Conservation (phyloP, 2,329 filamentous ascomycete species). For the Chaetomiaceae sp. region DNA sequence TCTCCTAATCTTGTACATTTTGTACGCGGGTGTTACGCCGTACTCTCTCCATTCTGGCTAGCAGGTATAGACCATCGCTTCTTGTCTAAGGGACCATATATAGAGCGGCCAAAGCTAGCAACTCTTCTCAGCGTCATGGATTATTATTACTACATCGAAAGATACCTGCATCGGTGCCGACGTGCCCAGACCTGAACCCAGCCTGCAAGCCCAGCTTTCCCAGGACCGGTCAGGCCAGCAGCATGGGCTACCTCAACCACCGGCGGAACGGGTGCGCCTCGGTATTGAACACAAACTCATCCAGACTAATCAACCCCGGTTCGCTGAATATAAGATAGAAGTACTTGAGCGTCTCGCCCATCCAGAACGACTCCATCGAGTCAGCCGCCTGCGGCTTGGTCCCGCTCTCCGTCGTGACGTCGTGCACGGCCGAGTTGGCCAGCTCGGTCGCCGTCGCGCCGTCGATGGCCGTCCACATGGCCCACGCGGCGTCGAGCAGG, state of each 20-base stretch:
- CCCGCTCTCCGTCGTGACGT: conserved; percentile 37
- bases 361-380: conserved; percentile 34
- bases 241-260: not conserved
- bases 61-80: no score
- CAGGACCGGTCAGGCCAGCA: no score
- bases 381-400: conserved; percentile 33
- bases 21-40: no score
- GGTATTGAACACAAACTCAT: conserved; percentile 47
- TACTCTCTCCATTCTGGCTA: no score
- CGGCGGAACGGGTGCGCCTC: conserved; percentile 21
- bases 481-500: conserved; percentile 47
- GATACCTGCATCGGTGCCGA: no score
- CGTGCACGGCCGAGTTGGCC: conserved; percentile 41
- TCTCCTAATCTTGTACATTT: no score
- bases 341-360: conserved; percentile 46
- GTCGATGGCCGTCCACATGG: conserved; percentile 43
- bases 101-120: no score
- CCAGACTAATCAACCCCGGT: conserved; percentile 47
- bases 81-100: no score
- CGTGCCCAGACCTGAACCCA: no score
- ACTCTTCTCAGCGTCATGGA: no score
- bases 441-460: conserved; percentile 38
- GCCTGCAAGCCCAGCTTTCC: no score
- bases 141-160: no score
- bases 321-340: conserved; percentile 58